Evolutionary conservation across 78 protist species (phyloP), one percentile per base, ranked within the genome.

Genomic region (Isochrysis galbana): DNA sequence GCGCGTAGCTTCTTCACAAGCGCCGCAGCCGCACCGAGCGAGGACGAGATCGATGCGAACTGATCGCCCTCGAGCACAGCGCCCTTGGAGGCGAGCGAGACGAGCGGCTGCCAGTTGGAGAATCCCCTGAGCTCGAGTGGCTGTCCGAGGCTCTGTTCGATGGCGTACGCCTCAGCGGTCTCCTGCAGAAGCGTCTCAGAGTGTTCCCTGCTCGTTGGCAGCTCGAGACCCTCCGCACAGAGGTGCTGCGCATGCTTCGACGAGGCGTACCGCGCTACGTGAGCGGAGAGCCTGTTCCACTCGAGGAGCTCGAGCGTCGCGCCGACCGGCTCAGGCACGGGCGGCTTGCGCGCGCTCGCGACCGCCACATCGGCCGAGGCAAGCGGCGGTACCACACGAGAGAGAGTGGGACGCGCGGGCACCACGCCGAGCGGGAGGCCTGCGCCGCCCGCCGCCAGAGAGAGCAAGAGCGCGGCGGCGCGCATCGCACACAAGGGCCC

Each of bases 271-370:
- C 21, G 5, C 2, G 54, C 87, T 17, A 78, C 87, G 29, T 78
- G 87, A 46, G n/a, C 36, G 29, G 87, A 78, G 87, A 78, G 87
- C 39, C 87, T 17, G 0, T 41, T 22, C 84, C 84, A 77, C 84
- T 77, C 84, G 47, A 77, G 84, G 29, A 77, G 84, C 46, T 77
- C 84, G 26, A 77, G 84, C 84, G 84, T 77, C 19, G 46, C 41
- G 23, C 1, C 80, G 41, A n/a, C 41, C 19, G 80, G 80, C 44
- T 34, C 80, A n/a, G 34, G 45, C 22, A 3, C 80, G 34, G 41
- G 34, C 7, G 80, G 42, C 80, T 5, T 14, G 61, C 29, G 61
- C 7, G 61, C 7, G 61, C 61, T 51, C 61, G 7, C 61, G 7
- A 19, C 61, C 29, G 61, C 61, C 7, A 14, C 61, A 14, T 7